Conservation (phyloP, 2,329 filamentous ascomycete species). For the Phialocephala subalpina region DNA sequence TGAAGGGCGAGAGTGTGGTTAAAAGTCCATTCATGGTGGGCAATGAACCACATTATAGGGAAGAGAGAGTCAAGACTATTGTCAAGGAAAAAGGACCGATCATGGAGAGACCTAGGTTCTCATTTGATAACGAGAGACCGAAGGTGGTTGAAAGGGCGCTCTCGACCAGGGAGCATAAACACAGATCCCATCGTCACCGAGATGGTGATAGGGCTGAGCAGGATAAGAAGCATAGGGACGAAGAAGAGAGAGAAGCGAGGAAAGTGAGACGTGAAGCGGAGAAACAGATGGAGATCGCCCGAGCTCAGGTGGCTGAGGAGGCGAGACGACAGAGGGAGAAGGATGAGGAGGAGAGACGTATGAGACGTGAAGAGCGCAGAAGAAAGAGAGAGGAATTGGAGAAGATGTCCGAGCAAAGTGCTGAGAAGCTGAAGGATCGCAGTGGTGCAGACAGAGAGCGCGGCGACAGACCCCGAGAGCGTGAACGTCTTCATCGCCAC, state of each 20-base stretch:
- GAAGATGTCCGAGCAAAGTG: slow-evolving; percentile 17
- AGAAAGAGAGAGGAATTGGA: slow-evolving; percentile 35
- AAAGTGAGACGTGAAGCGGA: slow-evolving; percentile 35
- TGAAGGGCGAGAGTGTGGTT: slow-evolving; percentile 39
- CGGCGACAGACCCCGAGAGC: slow-evolving; percentile 12
- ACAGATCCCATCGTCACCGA: slow-evolving; percentile 26
- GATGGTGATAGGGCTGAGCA: slow-evolving; percentile 28
- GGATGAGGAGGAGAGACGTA: slow-evolving; percentile 36
- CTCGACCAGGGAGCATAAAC: slow-evolving; percentile 19
- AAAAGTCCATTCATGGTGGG: slow-evolving; percentile 37
- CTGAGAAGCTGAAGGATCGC: slow-evolving; percentile 24
- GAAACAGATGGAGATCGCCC: slow-evolving; percentile 34
- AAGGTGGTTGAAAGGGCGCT: slow-evolving; percentile 21
- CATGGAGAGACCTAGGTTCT: slow-evolving; percentile 34
- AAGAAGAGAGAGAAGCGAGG: slow-evolving; percentile 38
- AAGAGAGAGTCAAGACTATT: slow-evolving; percentile 24
- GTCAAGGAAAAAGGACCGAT: slow-evolving; percentile 29
- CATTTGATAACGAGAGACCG: slow-evolving; percentile 34
- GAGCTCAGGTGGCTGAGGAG: slow-evolving; percentile 35
- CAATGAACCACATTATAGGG: slow-evolving; percentile 34
- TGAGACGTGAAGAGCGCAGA: slow-evolving; percentile 35
- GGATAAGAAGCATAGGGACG: slow-evolving; percentile 30
- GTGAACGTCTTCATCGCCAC: slow-evolving; percentile 24
- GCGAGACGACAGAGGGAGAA: slow-evolving; percentile 31
- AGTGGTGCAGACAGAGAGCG: background rate